A percentile compares a stretch with the other conserved stretches of the same genome.
phyloP scores from a whole-genome alignment of 129 eudicot genomes.

The Tagetes patula region DNA sequence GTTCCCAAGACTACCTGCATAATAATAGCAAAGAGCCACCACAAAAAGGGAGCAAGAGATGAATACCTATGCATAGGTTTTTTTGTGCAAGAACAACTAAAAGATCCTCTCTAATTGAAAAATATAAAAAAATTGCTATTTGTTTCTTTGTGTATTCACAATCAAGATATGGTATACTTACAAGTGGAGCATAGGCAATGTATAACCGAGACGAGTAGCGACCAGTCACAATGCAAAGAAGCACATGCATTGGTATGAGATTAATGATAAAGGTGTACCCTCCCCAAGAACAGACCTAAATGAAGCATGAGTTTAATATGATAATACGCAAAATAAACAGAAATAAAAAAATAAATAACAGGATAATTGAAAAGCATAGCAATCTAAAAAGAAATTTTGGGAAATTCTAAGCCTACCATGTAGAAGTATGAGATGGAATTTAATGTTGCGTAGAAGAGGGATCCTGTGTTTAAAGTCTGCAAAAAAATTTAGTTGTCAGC shows the following conservation, averaged over 20 bases:
- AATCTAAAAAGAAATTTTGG: constrained; percentile 5
- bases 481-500: constrained; percentile 28
- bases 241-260: constrained; percentile 98
- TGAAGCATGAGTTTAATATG: constrained; percentile 2
- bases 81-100: background rate
- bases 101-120: background rate
- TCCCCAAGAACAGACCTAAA: constrained; percentile 99
- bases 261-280: constrained; percentile 98
- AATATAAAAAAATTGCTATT: background rate
- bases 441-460: constrained; percentile 87
- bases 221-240: constrained; percentile 94
- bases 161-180: constrained; percentile 41
- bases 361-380: constrained; percentile 2
- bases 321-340: background rate
- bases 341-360: background rate
- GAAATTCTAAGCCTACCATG: constrained; percentile 61
- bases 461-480: constrained; percentile 98
- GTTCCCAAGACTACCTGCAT: constrained; percentile 94
- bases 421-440: constrained; percentile 91
- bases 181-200: constrained; percentile 97
- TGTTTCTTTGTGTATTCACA: background rate
- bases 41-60: constrained; percentile 15
- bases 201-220: constrained; percentile 91
- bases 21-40: constrained; percentile 2
- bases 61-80: background rate